These are phyloP conservation scores for Cladobotryum mycophilum DNA, from an alignment of 2,329 filamentous ascomycete genomes.

Conservation along the genomic window DNA sequence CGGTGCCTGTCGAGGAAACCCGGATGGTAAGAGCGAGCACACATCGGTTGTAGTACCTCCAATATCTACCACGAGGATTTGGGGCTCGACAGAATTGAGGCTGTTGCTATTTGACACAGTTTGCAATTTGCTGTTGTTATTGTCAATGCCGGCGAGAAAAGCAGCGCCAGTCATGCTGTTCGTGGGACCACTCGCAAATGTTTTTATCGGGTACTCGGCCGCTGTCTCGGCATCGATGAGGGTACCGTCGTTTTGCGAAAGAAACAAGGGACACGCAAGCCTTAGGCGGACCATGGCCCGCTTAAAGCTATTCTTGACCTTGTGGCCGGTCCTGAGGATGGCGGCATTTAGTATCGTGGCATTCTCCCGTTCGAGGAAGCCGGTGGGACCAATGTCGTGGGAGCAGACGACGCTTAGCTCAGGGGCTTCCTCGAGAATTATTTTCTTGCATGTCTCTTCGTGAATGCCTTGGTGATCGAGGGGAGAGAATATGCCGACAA, in stretches of 20 bases:
- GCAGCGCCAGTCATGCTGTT: conserved; percentile 50
- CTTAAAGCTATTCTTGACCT: conserved; percentile 41
- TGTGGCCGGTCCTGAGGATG: conserved; percentile 40
- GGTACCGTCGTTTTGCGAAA: conserved; percentile 50
- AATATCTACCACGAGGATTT: conserved; percentile 49
- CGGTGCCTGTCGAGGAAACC: conserved; percentile 54
- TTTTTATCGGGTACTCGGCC: conserved; percentile 44
- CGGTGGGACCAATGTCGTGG: conserved; percentile 37
- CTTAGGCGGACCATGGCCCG: conserved; percentile 38
- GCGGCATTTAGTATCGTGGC: conserved; percentile 50
- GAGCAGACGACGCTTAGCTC: conserved; percentile 35
- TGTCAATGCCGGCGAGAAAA: conserved; percentile 44
- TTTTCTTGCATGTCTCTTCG: conserved; percentile 32
- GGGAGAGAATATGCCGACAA: conserved; percentile 42
- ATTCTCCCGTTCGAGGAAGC: conserved; percentile 44
- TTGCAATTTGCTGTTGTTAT: conserved; percentile 14
- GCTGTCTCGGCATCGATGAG: conserved; percentile 42
- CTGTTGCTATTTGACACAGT: conserved; percentile 2
- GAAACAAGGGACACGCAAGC: conserved; percentile 38
- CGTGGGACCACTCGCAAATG: conserved; percentile 48
- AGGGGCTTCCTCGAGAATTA: conserved; percentile 32
- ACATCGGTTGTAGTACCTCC: conserved; percentile 58
- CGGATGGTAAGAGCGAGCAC: conserved; percentile 49
- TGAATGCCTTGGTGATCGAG: conserved; percentile 36
- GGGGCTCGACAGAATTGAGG: conserved; percentile 15